Percentiles rank a stretch among this genome's conserved stretches.
Conservation (phyloP, 495 filamentous ascomycete species). For the Parathielavia appendiculata region DNA sequence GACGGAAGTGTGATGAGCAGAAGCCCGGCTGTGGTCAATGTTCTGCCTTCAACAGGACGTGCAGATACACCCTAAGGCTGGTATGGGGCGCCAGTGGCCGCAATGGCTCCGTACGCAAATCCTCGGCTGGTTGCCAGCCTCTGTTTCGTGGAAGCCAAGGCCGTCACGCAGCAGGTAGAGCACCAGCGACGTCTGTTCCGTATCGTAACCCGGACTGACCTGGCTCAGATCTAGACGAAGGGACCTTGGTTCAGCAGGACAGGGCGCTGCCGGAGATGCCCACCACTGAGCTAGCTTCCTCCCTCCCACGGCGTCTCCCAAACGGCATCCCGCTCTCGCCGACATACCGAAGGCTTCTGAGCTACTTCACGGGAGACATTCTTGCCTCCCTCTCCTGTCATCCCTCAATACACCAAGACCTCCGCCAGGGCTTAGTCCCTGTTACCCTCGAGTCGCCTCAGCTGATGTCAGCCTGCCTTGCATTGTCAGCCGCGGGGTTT, state of each 20-base stretch:
- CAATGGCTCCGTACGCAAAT: not conserved
- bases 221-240: not conserved
- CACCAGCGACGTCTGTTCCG: not conserved
- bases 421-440: slow-evolving; percentile 19
- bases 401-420: slow-evolving; percentile 23
- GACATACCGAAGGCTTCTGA: slow-evolving; percentile 17
- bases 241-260: not conserved
- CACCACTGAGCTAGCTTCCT: not conserved
- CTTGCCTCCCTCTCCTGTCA: slow-evolving; percentile 24
- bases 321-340: slow-evolving; percentile 22
- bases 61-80: slow-evolving; percentile 18
- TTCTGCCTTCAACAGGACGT: slow-evolving; percentile 13
- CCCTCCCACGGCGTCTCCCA: slow-evolving; percentile 12
- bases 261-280: not conserved
- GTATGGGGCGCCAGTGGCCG: slow-evolving; percentile 7
- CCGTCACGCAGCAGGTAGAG: not conserved
- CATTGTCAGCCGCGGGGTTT: slow-evolving; percentile 21
- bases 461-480: slow-evolving; percentile 23
- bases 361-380: slow-evolving; percentile 19
- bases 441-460: slow-evolving; percentile 21
- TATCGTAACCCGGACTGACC: not conserved
- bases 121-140: not conserved
- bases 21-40: slow-evolving; percentile 21
- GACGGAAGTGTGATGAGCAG: slow-evolving; percentile 22
- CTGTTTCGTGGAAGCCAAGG: not conserved